Evolutionary conservation across 2,329 filamentous ascomycete species (phyloP).

Genomic region (Raffaelea deltoideospora): DNA sequence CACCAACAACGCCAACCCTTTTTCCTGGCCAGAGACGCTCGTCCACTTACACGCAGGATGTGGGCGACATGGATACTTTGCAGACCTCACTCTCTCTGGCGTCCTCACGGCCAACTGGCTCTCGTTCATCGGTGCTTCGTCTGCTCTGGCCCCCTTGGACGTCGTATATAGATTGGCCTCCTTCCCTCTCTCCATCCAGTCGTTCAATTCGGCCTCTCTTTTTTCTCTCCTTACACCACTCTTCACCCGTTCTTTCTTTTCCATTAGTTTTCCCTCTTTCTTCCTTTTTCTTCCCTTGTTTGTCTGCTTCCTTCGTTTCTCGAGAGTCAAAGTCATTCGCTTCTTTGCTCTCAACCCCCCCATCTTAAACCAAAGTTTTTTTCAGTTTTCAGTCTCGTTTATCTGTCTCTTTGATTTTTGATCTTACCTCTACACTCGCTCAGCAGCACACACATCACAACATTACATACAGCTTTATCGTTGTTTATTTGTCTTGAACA

Average conservation of each 20-base stretch:
- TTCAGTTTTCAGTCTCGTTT: slow-evolving; percentile 13
- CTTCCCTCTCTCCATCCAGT: not conserved
- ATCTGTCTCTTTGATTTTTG: not conserved
- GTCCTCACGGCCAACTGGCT: no score
- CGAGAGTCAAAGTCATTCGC: slow-evolving; percentile 39
- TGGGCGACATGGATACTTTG: no score
- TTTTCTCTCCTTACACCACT: not conserved
- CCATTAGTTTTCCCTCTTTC: not conserved
- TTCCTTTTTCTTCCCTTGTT: not conserved
- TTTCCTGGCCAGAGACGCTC: no score
- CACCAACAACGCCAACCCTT: no score
- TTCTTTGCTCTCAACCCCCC: slow-evolving; percentile 29
- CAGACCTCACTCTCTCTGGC: no score
- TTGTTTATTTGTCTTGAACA: not conserved
- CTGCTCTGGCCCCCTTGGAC: no score
- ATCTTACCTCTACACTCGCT: slow-evolving; percentile 10
- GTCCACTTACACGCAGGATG: no score
- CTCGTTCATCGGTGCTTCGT: no score
- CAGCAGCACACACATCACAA: slow-evolving; percentile 6
- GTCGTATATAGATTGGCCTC: not conserved
- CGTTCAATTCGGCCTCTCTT: not conserved
- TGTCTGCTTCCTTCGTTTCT: slow-evolving; percentile 10
- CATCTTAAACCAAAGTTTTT: slow-evolving; percentile 11
- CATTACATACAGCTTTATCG: not conserved
- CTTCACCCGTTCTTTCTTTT: not conserved